Base-by-base conservation (phyloP, 163 green algal species). In the Prototheca wickerhamii region DNA sequence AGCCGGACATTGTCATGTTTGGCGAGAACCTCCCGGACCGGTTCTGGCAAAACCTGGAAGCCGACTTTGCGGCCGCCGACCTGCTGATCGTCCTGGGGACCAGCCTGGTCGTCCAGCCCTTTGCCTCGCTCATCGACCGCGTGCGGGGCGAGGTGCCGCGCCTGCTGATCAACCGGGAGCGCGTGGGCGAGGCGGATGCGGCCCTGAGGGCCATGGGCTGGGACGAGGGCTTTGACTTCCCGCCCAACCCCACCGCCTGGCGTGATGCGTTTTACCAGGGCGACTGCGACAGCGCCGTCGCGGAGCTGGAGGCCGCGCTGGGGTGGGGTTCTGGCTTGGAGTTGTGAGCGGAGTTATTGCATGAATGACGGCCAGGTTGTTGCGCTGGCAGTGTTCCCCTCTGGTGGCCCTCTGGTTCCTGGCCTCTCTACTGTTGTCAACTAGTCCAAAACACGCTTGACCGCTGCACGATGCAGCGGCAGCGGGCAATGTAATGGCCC, bases 1-100 rank as follows among this genome's bases (percentile, higher is more conserved):
- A 95, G 78, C 86, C 87, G 21, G 81, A 86, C 64, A 93, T 95
- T 50, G 85, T 91, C 5, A 94, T 96, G 64, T 96, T 95, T 76
- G 89, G 89, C 0, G 89, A 96, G 74, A 64, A 58, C 37, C 74
- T 96, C 32, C 87, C 87, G 2, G 10, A 60, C 2, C 67, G 75
- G 17, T 89, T 86, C 69, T 79, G 68, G 34, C 21, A 75, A 23
- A 35, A 51, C 0, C 49, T 65, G 28, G 15, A 65, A 18, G n/a
- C 34, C 2, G 84, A 91, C 60, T 79, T 87, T 35, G 40, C 59
- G 4, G 32, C 70, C 33, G 84, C 77, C n/a, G 89, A 96, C 68
- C 78, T 95, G 58, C 75, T 95, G 4, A 88, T 96, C 32, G 81
- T 94, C 8, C 83, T 93, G 76, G 89, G 89, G 23, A 94, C 89